phyloP scores from a whole-genome alignment of 768 basidiomycete genomes.

The Botryobasidium botryosum region DNA sequence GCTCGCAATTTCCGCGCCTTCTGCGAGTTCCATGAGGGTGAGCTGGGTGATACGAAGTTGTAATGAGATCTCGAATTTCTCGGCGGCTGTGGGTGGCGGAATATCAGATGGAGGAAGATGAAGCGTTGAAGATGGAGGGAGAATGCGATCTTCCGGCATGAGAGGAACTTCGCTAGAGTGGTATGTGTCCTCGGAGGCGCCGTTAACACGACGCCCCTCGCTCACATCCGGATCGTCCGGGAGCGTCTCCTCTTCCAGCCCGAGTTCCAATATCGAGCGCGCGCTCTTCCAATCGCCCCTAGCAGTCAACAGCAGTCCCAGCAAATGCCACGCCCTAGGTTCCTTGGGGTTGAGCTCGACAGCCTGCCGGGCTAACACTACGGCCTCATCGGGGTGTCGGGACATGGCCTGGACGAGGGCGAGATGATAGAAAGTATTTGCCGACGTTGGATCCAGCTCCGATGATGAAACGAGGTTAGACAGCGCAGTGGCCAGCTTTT shows the following conservation, averaged over 20 bases:
- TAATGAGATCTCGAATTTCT: conserved; percentile 59
- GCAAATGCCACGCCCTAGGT: conserved; percentile 77
- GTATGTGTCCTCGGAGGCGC: too few species aligned
- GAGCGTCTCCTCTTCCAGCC: conserved; percentile 26
- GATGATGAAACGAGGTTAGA: conserved; percentile 19
- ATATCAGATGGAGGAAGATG: conserved; percentile 32
- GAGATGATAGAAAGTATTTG: conserved; percentile 52
- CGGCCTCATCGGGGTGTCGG: conserved; percentile 51
- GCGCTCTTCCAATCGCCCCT: conserved; percentile 69
- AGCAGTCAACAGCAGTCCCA: conserved; percentile 67
- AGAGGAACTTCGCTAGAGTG: too few species aligned
- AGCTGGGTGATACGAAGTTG: conserved; percentile 79
- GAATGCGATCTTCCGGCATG: too few species aligned
- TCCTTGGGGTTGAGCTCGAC: conserved; percentile 46
- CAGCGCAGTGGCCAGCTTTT: conserved; percentile 30
- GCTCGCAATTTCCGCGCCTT: conserved; percentile 74
- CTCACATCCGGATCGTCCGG: conserved; percentile 21
- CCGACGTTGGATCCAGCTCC: conserved; percentile 16
- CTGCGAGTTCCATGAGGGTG: conserved; percentile 60
- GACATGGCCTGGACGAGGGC: conserved; percentile 55
- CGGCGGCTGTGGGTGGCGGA: conserved; percentile 32
- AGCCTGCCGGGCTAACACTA: conserved; percentile 47
- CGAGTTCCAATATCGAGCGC: conserved; percentile 58
- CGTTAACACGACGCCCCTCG: too few species aligned
- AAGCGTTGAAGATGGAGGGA: conserved; percentile 30